Evolutionary conservation across 106 monocot species (phyloP).

Genomic region (Amphibolis antarctica): DNA sequence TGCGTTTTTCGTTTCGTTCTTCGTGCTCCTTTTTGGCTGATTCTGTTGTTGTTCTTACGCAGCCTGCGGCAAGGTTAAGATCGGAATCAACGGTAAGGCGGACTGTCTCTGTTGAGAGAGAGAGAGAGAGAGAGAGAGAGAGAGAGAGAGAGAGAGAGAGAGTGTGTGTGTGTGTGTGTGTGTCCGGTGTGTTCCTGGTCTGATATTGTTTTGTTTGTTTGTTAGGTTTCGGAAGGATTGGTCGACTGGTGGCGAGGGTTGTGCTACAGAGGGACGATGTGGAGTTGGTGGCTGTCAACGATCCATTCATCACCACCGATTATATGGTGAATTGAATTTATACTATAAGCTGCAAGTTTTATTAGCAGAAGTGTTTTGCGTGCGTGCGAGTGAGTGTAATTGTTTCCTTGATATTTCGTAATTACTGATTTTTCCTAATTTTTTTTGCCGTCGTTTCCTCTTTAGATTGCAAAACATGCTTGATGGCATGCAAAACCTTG

Average conservation of each 20-base stretch:
- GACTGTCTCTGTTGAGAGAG: not conserved
- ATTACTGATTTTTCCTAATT: too few relatives aligned
- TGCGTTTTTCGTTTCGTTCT: not conserved
- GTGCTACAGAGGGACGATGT: constrained; percentile 75
- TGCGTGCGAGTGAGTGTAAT: too few relatives aligned
- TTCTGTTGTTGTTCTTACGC: not conserved
- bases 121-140: too few relatives aligned
- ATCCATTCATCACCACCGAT: constrained; percentile 90
- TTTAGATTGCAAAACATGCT: too few relatives aligned
- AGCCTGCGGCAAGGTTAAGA: constrained; percentile 48
- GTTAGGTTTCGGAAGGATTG: constrained; percentile 83
- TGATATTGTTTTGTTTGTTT: constrained; percentile 1
- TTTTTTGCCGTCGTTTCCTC: too few relatives aligned
- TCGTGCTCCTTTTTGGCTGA: not conserved
- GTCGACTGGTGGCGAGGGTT: constrained; percentile 74
- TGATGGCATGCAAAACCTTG: too few relatives aligned
- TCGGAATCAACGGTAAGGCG: constrained; percentile 73
- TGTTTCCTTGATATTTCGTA: too few relatives aligned
- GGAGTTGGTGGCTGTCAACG: constrained; percentile 88
- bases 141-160: too few relatives aligned
- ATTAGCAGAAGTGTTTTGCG: too few relatives aligned
- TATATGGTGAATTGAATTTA: too few relatives aligned
- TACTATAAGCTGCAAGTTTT: too few relatives aligned
- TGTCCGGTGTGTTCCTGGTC: not conserved
- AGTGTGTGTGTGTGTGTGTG: not conserved